These are phyloP conservation scores for Polytrichum commune DNA, from an alignment of 225 moss, liverwort and hornwort species.

Conservation along the genomic window DNA sequence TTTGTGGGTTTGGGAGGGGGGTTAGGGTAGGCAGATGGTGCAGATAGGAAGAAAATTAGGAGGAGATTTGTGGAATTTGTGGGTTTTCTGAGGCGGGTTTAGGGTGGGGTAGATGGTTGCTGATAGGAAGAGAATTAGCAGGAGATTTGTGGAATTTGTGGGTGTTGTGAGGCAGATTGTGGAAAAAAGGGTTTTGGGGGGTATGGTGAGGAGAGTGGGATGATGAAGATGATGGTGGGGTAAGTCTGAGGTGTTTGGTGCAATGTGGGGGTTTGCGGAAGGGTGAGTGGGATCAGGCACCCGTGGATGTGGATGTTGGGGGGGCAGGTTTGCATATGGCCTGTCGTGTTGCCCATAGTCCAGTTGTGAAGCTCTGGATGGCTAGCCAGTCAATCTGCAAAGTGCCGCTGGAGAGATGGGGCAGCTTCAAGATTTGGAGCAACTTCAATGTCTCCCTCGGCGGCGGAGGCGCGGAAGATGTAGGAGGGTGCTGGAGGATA, in stretches of 20 bases:
- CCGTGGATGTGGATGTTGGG: constrained; percentile 20
- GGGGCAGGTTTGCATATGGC: constrained; percentile 47
- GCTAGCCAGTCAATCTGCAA: constrained; percentile 40
- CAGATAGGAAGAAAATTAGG: no score
- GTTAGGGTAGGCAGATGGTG: no score
- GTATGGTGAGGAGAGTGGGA: no score
- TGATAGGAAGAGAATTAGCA: no score
- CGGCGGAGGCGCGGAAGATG: constrained; percentile 21
- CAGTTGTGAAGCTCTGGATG: constrained; percentile 50
- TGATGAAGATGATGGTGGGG: no score
- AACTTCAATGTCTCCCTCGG: constrained; percentile 18
- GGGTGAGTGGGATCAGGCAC: constrained; percentile 4
- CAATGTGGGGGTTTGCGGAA: constrained; percentile 4
- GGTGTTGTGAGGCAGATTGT: no score
- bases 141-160: no score
- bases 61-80: no score
- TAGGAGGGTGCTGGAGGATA: constrained; percentile 22
- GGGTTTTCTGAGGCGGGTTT: no score
- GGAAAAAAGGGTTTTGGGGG: no score
- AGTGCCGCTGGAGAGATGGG: constrained; percentile 35
- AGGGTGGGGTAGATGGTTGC: no score
- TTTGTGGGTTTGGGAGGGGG: no score
- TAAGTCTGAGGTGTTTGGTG: background rate
- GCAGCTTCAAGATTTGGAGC: constrained; percentile 20
- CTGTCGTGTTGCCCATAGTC: constrained; percentile 36